phyloP scores from a whole-genome alignment of 257 asterid species.

The Gentiana straminea region DNA sequence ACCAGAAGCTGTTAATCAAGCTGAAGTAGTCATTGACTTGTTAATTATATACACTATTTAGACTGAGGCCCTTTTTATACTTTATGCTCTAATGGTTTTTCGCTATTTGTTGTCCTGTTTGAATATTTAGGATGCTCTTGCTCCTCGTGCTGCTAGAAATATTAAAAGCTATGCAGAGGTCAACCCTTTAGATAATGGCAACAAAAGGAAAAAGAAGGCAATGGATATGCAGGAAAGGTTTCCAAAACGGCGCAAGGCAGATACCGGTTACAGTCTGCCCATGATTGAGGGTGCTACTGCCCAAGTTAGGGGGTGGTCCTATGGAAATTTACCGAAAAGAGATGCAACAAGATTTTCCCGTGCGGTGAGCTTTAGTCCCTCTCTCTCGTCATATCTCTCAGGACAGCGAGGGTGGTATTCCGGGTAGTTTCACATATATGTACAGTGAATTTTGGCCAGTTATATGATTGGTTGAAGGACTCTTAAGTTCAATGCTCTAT shows the following conservation, averaged over 20 bases:
- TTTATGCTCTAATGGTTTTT: background rate
- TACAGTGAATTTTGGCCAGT: too few species aligned
- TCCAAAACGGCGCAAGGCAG: constrained; percentile 82
- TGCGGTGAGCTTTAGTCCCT: constrained; percentile 40
- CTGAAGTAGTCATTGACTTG: constrained; percentile 47
- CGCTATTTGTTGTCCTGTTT: constrained; percentile 6
- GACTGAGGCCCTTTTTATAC: too few species aligned
- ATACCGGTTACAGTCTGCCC: constrained; percentile 51
- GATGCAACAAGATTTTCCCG: constrained; percentile 95
- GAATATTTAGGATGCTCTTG: constrained; percentile 63
- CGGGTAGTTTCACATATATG: too few species aligned
- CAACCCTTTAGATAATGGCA: constrained; percentile 48
- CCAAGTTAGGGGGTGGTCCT: constrained; percentile 96
- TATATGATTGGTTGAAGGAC: background rate
- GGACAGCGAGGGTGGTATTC: background rate
- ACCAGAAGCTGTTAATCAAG: constrained; percentile 76
- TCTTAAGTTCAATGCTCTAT: background rate
- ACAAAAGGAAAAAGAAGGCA: constrained; percentile 79
- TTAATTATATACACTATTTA: background rate
- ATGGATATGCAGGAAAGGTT: constrained; percentile 66
- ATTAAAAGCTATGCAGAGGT: constrained; percentile 87
- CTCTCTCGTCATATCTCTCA: background rate
- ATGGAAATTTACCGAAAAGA: constrained; percentile 87
- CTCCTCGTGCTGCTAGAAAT: constrained; percentile 98
- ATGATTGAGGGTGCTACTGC: constrained; percentile 92